phyloP scores from a whole-genome alignment of 305 asterid species.

The Fraxinus velutina region DNA sequence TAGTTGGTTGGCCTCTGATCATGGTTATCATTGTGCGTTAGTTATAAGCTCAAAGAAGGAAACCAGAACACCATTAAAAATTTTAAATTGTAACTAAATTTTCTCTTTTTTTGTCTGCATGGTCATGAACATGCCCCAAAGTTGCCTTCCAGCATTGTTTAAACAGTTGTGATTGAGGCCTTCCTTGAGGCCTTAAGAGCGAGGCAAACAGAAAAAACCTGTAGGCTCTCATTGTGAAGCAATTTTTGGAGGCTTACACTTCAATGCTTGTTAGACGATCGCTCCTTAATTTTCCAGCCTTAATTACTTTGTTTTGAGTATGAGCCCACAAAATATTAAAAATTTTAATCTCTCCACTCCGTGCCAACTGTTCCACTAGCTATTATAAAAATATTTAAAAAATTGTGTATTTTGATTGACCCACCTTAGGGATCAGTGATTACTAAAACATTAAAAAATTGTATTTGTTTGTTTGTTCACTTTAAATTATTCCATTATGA shows the following conservation, averaged over 20 bases:
- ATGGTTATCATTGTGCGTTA: neutral
- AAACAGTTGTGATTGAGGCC: neutral
- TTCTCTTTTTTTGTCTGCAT: neutral
- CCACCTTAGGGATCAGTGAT: neutral
- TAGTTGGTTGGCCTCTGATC: neutral
- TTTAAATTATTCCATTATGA: neutral
- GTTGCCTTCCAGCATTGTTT: neutral
- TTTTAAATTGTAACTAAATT: too few species aligned
- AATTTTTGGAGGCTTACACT: neutral
- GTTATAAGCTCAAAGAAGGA: neutral
- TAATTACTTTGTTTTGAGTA: neutral
- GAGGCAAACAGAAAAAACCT: neutral
- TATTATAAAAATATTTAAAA: neutral
- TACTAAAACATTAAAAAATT: neutral
- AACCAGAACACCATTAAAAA: neutral
- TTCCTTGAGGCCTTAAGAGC: neutral
- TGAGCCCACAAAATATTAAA: neutral
- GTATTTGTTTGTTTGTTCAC: neutral
- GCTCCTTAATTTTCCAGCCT: neutral
- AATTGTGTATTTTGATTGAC: neutral
- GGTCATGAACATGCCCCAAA: neutral
- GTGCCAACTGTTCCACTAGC: neutral
- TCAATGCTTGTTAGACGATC: neutral
- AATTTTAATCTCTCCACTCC: neutral
- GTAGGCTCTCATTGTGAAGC: neutral